Conservation (phyloP, 495 filamentous ascomycete genomes). For the Aspergillus diversus region DNA sequence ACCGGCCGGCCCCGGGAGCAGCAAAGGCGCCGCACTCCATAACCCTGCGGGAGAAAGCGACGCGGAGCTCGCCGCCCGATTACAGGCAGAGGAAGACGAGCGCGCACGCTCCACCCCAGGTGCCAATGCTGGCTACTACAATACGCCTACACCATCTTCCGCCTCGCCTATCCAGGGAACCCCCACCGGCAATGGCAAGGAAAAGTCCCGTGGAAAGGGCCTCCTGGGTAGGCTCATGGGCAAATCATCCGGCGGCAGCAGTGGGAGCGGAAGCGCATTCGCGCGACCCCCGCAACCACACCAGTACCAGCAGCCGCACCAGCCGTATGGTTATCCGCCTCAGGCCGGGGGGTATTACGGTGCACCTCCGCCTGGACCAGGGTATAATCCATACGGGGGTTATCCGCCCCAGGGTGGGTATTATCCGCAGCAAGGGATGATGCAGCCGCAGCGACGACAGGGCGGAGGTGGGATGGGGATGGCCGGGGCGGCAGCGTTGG, state of each 20-base stretch:
- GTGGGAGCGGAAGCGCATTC: slow-evolving; percentile 12
- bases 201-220: slow-evolving; percentile 7
- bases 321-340: slow-evolving; percentile 24
- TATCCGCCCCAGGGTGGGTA: slow-evolving; percentile 41
- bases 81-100: slow-evolving; percentile 83
- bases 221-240: slow-evolving; percentile 57
- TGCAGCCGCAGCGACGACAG: slow-evolving; percentile 6
- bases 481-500: slow-evolving; percentile 72
- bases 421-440: slow-evolving; percentile 28
- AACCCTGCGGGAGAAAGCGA: slow-evolving; percentile 60
- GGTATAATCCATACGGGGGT: slow-evolving; percentile 22
- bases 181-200: slow-evolving; percentile 32
- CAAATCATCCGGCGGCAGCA: slow-evolving; percentile 32
- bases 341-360: slow-evolving; percentile 9
- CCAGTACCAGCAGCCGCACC: slow-evolving; percentile 41
- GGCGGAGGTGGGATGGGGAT: slow-evolving; percentile 61
- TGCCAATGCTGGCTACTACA: slow-evolving; percentile 52
- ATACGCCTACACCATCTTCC: neutral
- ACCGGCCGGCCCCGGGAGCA: neutral
- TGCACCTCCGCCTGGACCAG: slow-evolving; percentile 33
- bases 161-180: neutral
- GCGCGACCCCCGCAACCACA: slow-evolving; percentile 16
- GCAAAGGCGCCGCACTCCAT: neutral
- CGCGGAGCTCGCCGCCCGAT: slow-evolving; percentile 70
- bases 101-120: slow-evolving; percentile 47